phyloP scores from a whole-genome alignment of 2,329 filamentous ascomycete genomes.

The Aspergillus sp. region DNA sequence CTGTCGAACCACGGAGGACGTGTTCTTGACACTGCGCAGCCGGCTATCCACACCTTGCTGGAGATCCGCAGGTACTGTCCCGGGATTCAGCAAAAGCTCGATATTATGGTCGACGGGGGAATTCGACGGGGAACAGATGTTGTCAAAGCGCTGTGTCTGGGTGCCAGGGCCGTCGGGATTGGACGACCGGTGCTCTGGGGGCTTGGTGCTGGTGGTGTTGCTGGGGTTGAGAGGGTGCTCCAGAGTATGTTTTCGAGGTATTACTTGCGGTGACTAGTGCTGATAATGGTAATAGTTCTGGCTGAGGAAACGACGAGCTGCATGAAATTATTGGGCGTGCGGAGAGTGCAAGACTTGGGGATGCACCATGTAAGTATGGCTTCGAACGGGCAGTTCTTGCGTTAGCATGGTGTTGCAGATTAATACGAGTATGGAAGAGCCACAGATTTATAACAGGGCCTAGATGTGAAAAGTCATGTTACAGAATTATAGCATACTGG shows the following conservation, averaged over 20 bases:
- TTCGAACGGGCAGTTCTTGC: not conserved
- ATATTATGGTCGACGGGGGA: conserved; percentile 82
- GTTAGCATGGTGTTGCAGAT: not conserved
- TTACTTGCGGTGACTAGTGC: too few species aligned
- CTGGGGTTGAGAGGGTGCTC: not conserved
- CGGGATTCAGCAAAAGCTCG: conserved; percentile 65
- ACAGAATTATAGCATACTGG: too few species aligned
- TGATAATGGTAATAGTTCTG: not conserved
- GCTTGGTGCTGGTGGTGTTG: not conserved
- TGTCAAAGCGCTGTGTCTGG: conserved; percentile 80
- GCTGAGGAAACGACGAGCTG: not conserved
- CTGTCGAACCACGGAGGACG: conserved; percentile 91
- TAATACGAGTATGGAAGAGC: not conserved
- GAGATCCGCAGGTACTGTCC: conserved; percentile 73
- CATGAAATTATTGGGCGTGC: not conserved
- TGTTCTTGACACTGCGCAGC: conserved; percentile 77
- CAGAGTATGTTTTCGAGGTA: not conserved
- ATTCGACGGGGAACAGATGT: conserved; percentile 81
- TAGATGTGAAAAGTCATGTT: too few species aligned
- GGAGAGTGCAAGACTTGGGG: not conserved
- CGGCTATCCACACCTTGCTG: conserved; percentile 71
- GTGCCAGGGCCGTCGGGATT: conserved; percentile 74
- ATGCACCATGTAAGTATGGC: not conserved
- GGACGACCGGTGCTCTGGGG: not conserved
- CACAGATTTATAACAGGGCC: not conserved